A percentile compares a stretch with the other conserved stretches of the same genome.
Conservation (phyloP, 164 flowering plant genomes). For the Vitis vinifera region DNA sequence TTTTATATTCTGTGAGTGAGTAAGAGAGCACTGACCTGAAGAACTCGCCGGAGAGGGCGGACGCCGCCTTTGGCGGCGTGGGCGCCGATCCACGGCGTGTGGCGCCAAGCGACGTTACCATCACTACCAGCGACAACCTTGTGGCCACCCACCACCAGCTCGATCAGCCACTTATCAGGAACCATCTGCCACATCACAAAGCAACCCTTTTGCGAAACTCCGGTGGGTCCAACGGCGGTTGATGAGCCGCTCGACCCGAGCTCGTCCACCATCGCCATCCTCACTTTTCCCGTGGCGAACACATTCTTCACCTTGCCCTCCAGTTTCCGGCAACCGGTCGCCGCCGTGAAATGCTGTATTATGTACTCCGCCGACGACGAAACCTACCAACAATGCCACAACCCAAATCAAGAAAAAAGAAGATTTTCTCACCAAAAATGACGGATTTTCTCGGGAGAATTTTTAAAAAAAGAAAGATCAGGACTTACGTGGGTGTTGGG, state of each 20-base stretch:
- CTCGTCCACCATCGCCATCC: conserved; percentile 66
- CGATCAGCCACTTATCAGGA: conserved; percentile 79
- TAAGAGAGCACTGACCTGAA: conserved; percentile 55
- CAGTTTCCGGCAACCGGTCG: conserved; percentile 68
- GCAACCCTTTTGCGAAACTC: conserved; percentile 56
- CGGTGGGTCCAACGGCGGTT: conserved; percentile 7
- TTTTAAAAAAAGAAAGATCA: not conserved
- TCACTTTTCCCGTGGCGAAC: conserved; percentile 68
- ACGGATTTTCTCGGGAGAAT: not conserved
- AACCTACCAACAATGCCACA: conserved; percentile 29
- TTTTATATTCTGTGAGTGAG: not conserved
- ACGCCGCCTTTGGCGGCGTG: conserved; percentile 79
- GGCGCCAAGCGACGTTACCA: conserved; percentile 83
- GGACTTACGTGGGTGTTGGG: conserved; percentile 34
- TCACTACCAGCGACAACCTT: conserved; percentile 82
- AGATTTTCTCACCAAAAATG: too few species aligned
- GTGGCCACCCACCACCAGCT: conserved; percentile 66
- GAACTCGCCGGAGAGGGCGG: conserved; percentile 79
- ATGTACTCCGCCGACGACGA: conserved; percentile 69
- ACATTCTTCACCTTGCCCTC: conserved; percentile 58
- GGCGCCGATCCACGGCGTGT: conserved; percentile 81
- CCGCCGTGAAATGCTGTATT: conserved; percentile 71
- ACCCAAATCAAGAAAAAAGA: too few species aligned
- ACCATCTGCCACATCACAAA: conserved; percentile 87
- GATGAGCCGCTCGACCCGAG: conserved; percentile 23